These are phyloP conservation scores for Eucalyptus tenuipes DNA, from an alignment of 345 rosid genomes.

Conservation along the genomic window DNA sequence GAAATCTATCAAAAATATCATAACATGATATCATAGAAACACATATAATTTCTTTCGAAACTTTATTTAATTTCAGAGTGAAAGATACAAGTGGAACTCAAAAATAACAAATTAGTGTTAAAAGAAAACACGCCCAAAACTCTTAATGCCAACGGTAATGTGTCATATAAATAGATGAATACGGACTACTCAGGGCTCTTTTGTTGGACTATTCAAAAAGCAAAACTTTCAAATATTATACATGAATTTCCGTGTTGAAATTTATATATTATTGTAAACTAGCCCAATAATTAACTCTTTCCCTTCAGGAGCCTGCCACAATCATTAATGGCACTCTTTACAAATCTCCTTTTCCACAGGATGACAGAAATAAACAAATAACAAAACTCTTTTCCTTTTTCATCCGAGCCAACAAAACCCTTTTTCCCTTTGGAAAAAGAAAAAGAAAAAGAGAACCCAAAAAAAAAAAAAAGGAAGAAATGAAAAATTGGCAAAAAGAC, in stretches of 20 bases:
- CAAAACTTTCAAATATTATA: not conserved
- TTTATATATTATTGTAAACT: not conserved
- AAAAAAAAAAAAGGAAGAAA: accelerated
- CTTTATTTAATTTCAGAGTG: not conserved
- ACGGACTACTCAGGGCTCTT: accelerated
- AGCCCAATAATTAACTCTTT: not conserved
- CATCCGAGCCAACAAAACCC: not conserved
- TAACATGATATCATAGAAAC: not conserved
- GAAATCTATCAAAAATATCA: accelerated
- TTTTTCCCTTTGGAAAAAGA: accelerated
- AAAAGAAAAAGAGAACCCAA: not conserved
- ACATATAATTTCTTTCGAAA: not conserved
- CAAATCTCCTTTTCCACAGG: not conserved
- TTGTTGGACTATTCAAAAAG: not conserved
- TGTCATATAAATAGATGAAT: not conserved
- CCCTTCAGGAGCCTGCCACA: not conserved
- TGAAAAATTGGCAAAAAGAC: not conserved
- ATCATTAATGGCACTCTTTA: not conserved
- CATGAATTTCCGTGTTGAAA: accelerated
- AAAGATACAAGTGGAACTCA: not conserved
- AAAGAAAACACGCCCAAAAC: accelerated
- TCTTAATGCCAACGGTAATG: accelerated
- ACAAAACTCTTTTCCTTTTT: not conserved
- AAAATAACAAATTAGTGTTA: not conserved
- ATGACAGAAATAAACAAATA: not conserved